Conservation (phyloP, 148 eudicot species). For the Suaeda aralocaspica region DNA sequence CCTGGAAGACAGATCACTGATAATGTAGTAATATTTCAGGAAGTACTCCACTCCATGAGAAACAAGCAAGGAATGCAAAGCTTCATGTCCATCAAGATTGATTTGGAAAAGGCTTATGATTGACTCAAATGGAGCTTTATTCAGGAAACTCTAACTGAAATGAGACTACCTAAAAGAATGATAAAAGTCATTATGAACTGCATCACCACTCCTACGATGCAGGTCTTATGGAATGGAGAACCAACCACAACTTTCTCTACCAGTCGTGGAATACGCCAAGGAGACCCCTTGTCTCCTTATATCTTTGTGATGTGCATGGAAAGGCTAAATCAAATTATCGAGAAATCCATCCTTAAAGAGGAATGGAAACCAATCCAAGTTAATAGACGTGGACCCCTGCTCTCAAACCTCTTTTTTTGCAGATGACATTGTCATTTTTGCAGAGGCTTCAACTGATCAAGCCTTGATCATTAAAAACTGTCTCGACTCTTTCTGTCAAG, state of each 20-base stretch:
- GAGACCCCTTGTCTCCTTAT: background rate
- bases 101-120: background rate
- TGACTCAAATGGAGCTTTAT: background rate
- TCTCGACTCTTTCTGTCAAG: background rate
- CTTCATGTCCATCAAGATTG: background rate
- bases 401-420: background rate
- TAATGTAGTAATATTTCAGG: background rate
- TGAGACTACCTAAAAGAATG: background rate
- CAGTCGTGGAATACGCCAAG: background rate
- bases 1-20: background rate
- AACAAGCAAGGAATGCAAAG: background rate
- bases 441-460: background rate
- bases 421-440: background rate
- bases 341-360: background rate
- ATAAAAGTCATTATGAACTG: background rate
- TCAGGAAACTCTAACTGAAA: background rate
- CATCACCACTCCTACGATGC: background rate
- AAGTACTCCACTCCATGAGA: background rate
- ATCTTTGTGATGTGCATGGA: background rate
- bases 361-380: background rate
- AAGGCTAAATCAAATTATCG: background rate
- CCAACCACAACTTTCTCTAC: background rate
- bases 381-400: background rate
- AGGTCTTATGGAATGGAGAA: background rate
- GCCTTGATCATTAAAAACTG: background rate